Evolutionary conservation across 495 filamentous ascomycete species (phyloP), one percentile per base, ranked within the genome.

Genomic region (Annulohypoxylon moriforme): DNA sequence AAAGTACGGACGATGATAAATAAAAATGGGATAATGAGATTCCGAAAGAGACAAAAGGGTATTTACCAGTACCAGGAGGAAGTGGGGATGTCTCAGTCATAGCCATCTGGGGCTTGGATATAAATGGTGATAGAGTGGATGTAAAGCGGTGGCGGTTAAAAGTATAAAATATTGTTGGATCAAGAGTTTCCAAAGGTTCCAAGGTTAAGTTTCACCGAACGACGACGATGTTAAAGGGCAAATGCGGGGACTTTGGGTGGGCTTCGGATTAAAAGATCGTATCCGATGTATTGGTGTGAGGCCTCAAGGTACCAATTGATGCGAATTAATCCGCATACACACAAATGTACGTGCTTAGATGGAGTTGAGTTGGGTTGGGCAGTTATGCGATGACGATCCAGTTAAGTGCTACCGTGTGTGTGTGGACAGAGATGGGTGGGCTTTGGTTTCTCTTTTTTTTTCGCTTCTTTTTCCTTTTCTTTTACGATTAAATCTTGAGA

Each of bases 61-160:
- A 75, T 84, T 75, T 87, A 93, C 92, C 91, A 80, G 47, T 87
- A 93, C 92, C 90, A 79, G 47, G 47, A 52, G 89, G 82, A 79
- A 88, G 81, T 36, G 88, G 76, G 53, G 90, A 84, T 63, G 88
- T 82, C 78, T 90, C 91, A 72, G 88, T 84, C 77, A 90, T 91
- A 74, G 90, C 90, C 90, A 93, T 93, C 69, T 73, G 62, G 52
- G 46, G 53, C 42, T 59, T 44, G 27, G 53, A 38, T 57, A 57
- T 46, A 40, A n/a, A 13, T 1, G 69, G 16, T 14, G 44, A 10
- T 46, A 47, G 11, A 53, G 36, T 20, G 31, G 9, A 22, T 18
- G 16, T 60, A 42, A 53, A 59, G 27, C 20, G 38, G 56, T 71
- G 63, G 64, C 64, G 44, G 50, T 38, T 52, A 57, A 71, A 71